A percentile compares a stretch with the other conserved stretches of the same genome.
Evolutionary conservation across 345 rosid genomes (phyloP).

Genomic region (Gossypium rotundifolium): DNA sequence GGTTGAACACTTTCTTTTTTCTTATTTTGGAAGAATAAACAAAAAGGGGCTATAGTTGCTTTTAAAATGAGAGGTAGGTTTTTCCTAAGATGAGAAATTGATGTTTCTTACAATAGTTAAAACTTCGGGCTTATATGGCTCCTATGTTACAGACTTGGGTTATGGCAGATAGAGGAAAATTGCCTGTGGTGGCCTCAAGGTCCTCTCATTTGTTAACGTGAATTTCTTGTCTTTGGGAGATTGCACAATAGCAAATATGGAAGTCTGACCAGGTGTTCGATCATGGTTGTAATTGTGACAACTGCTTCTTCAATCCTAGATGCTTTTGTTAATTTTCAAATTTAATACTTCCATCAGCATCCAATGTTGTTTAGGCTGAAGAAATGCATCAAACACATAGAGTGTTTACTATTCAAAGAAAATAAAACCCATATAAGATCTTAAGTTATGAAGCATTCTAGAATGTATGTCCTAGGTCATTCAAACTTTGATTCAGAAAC

Average conservation of each 20-base stretch:
- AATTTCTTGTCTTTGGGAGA: slow-evolving; percentile 12
- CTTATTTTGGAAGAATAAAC: background rate
- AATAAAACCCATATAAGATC: background rate
- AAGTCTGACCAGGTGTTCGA: background rate
- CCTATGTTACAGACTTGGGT: slow-evolving; percentile 1
- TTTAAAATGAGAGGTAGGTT: background rate
- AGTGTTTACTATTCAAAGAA: background rate
- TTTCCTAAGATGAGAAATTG: slow-evolving; percentile 9
- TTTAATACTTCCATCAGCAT: background rate
- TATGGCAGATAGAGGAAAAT: slow-evolving; percentile 6
- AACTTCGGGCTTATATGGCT: background rate
- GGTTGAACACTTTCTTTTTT: background rate
- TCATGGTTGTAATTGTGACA: background rate
- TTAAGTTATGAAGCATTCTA: background rate
- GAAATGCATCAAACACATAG: background rate
- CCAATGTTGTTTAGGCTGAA: background rate
- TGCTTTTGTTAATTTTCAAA: background rate
- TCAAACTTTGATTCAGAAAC: background rate
- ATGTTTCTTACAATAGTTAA: background rate
- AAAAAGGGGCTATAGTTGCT: background rate
- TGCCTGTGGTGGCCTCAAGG: slow-evolving; percentile 1
- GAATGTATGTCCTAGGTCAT: background rate
- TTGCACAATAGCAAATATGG: slow-evolving; percentile 4
- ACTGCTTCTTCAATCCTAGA: background rate
- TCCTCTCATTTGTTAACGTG: slow-evolving; percentile 7